Conservation (phyloP, 2,329 filamentous ascomycete species). For the Exophiala oligosperma region DNA sequence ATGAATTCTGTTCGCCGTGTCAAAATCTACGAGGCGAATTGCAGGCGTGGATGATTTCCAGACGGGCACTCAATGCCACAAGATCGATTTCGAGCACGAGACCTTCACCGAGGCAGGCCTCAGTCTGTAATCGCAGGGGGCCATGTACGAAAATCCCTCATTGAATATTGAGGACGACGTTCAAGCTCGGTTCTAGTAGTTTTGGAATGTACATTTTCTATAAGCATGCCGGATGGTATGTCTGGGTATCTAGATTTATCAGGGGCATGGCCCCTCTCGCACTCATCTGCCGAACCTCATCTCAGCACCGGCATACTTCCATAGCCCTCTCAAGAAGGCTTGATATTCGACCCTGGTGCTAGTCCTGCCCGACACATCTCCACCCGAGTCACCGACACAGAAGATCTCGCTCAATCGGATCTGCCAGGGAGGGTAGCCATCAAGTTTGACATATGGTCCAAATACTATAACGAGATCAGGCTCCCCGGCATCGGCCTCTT, state of each 20-base stretch:
- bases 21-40: too few relatives aligned
- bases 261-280: background rate
- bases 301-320: constrained; percentile 81
- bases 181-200: too few relatives aligned
- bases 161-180: too few relatives aligned
- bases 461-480: constrained; percentile 90
- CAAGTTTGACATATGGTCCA: constrained; percentile 75
- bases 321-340: constrained; percentile 81
- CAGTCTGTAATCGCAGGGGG: too few relatives aligned
- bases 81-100: too few relatives aligned
- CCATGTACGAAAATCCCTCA: too few relatives aligned
- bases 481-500: constrained; percentile 42
- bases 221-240: background rate
- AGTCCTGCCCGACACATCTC: constrained; percentile 32
- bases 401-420: constrained; percentile 93
- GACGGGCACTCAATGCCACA: too few relatives aligned
- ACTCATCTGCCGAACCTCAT: constrained; percentile 72
- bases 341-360: constrained; percentile 74
- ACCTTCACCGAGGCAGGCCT: too few relatives aligned
- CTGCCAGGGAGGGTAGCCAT: constrained; percentile 96
- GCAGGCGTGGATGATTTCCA: too few relatives aligned
- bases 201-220: background rate
- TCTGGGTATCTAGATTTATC: background rate
- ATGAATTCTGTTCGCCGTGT: too few relatives aligned
- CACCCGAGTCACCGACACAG: constrained; percentile 51